A percentile compares a stretch with the other conserved stretches of the same genome.
Evolutionary conservation across 257 asterid species (phyloP).

Genomic region (Solanum ossicruentum): DNA sequence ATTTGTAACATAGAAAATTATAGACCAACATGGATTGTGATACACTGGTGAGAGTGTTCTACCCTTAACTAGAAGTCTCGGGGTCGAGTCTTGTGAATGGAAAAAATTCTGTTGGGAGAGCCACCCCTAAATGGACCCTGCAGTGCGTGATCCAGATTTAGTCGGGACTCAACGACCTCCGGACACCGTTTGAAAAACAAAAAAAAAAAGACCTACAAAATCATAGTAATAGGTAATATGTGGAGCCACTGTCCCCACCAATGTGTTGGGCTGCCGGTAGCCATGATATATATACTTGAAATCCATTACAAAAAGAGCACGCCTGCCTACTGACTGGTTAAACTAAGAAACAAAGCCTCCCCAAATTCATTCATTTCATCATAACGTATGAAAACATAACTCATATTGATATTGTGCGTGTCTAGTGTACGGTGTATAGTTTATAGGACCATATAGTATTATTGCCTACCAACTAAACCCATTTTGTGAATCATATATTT

Average conservation of each 20-base stretch:
- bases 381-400: background rate
- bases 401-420: background rate
- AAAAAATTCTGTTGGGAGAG: too few relatives aligned
- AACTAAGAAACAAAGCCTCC: background rate
- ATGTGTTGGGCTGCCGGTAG: conserved; percentile 15
- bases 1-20: background rate
- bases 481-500: background rate
- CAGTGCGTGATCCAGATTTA: too few relatives aligned
- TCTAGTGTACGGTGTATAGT: background rate
- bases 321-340: background rate
- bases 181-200: too few relatives aligned
- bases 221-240: background rate
- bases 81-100: too few relatives aligned
- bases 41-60: too few relatives aligned
- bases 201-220: background rate
- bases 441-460: background rate
- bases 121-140: too few relatives aligned
- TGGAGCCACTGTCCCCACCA: background rate
- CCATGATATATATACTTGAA: conserved; percentile 15
- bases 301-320: conserved; percentile 1
- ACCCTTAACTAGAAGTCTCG: too few relatives aligned
- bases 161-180: too few relatives aligned
- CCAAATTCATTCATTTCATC: background rate
- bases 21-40: background rate
- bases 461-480: background rate